Conservation (phyloP, 352 stramenopile species). For the Phytopythium oedochilum region DNA sequence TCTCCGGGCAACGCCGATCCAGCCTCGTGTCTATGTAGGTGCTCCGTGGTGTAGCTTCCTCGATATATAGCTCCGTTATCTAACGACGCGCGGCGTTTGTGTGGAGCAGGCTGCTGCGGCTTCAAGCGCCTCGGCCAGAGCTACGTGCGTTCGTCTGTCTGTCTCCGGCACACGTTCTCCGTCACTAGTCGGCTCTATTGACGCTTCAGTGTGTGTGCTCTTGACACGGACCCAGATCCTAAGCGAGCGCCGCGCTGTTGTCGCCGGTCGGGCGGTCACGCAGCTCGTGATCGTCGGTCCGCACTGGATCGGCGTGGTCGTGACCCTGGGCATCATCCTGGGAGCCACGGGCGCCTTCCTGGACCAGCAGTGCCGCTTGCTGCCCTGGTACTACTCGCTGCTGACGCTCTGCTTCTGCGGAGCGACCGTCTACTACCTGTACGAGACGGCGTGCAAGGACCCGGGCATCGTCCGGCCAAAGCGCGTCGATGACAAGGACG, state of each 20-base stretch:
- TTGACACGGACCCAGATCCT: constrained; percentile 39
- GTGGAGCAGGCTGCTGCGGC: constrained; percentile 41
- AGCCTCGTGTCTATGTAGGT: constrained; percentile 43
- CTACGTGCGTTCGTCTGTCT: constrained; percentile 9
- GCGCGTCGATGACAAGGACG: constrained; percentile 12
- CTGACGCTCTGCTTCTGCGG: constrained; percentile 51
- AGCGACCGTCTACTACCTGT: constrained; percentile 67
- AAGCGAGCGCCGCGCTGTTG: constrained; percentile 26
- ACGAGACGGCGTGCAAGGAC: constrained; percentile 65
- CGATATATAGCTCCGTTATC: too few relatives aligned
- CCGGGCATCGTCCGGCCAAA: constrained; percentile 54
- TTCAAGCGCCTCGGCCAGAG: constrained; percentile 38
- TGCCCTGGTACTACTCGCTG: constrained; percentile 53
- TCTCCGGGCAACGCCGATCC: constrained; percentile 35
- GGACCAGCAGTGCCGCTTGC: constrained; percentile 36
- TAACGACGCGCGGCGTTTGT: too few relatives aligned
- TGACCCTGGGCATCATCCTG: constrained; percentile 61
- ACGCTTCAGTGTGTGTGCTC: too few relatives aligned
- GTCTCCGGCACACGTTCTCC: too few relatives aligned
- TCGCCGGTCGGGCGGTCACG: constrained; percentile 18
- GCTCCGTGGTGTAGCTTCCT: neutral
- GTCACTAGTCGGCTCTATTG: too few relatives aligned
- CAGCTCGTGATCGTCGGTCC: constrained; percentile 59
- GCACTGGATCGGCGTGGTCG: constrained; percentile 77
- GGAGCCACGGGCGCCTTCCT: constrained; percentile 58